phyloP scores from a whole-genome alignment of 1,284 basidiomycete genomes.

The Fomitopsis betulina region DNA sequence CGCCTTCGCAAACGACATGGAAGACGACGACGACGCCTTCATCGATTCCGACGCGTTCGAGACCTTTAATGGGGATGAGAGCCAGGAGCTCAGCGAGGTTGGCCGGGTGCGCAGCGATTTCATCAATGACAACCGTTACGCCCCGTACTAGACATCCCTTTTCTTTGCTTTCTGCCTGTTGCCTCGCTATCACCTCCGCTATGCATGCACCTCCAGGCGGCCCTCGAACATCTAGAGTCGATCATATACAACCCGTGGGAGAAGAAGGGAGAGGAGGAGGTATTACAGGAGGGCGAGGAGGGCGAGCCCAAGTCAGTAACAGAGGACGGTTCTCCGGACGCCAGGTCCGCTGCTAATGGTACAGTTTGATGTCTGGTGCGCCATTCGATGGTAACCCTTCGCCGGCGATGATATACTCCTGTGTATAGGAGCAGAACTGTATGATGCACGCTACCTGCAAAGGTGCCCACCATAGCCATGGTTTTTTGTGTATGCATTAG shows the following conservation, averaged over 20 bases:
- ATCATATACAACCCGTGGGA: constrained; percentile 56
- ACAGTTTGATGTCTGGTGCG: no score
- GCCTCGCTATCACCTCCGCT: not conserved
- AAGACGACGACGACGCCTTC: constrained; percentile 61
- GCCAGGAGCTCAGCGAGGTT: constrained; percentile 72
- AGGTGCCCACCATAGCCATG: no score
- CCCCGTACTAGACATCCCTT: constrained; percentile 72
- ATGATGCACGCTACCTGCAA: no score
- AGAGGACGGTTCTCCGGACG: no score
- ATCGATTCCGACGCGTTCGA: constrained; percentile 47
- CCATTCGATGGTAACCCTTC: no score
- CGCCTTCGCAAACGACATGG: constrained; percentile 42
- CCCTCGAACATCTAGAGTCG: constrained; percentile 70
- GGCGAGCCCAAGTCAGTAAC: not conserved
- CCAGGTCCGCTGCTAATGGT: no score
- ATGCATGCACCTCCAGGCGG: constrained; percentile 44
- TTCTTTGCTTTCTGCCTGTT: constrained; percentile 11
- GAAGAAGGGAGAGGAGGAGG: not conserved
- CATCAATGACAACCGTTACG: constrained; percentile 72
- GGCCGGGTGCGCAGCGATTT: constrained; percentile 96
- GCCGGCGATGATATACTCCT: no score
- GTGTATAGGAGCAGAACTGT: no score
- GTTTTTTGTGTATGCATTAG: no score
- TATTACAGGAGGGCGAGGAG: not conserved
- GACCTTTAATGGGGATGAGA: constrained; percentile 54